Evolutionary conservation across 345 rosid species (phyloP), one percentile per base, ranked within the genome.

Genomic region (Lepidium aucheri): DNA sequence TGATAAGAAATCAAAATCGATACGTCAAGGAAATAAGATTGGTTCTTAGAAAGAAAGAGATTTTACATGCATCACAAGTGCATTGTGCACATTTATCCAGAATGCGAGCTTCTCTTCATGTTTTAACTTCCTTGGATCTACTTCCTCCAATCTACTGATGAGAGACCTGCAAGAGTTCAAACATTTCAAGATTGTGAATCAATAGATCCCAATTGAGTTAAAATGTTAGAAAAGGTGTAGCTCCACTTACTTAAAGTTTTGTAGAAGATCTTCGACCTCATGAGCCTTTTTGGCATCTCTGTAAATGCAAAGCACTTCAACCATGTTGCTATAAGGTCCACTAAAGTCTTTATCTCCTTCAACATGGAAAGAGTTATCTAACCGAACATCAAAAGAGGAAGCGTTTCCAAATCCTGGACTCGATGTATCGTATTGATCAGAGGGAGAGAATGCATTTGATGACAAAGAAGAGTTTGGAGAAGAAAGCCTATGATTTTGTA

Each of bases 51-150:
- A 28, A 65, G 61, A 40, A 63, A 68, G 75, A 43, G 72, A 12
- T 58, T 51, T 85, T 89, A 95, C 99, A 82, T 95, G 99, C 99
- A 91, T 95, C 74, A 87, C 93, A 38, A 91, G 68, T 12, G 96
- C 87, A 72, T 95, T 95, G 79, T 95, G 99, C 63, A 90, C 69
- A 46, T 95, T 95, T 75, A 91, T 84, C 99, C 97, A 95, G 77
- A 95, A 95, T 15, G 99, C 96, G 20, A 95, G 74, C 79, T 88
- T 90, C 80, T 94, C 99, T 62, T 84, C 91, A n/a, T 85, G 87
- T 60, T 82, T 84, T 78, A 94, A 67, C 76, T 77, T 88, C 82
- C 82, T 80, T 15, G 89, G 95, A 78, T 87, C 72, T 0, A 90
- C 82, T 51, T 82, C 82, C 78, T 94, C 96, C 65, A 94, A 53